Percentiles rank a stretch among this genome's conserved stretches.
Conservation (phyloP, 352 stramenopile genomes). For the Pythium oligandrum region DNA sequence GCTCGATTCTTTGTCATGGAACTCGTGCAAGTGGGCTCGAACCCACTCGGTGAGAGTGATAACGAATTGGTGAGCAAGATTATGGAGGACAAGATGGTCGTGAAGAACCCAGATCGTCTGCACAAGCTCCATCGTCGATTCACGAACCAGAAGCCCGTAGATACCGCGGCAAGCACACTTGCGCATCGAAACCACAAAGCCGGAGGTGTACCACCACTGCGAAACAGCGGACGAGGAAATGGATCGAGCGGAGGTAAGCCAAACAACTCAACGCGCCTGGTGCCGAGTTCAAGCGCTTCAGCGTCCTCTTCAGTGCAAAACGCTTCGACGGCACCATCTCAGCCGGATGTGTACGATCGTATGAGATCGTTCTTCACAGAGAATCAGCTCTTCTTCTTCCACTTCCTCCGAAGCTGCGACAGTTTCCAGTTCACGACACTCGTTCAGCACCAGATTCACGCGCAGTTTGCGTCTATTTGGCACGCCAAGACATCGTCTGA, state of each 20-base stretch:
- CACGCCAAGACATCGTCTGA: slow-evolving; percentile 17
- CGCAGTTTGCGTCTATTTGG: slow-evolving; percentile 37
- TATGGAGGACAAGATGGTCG: slow-evolving; percentile 59
- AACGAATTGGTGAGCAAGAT: slow-evolving; percentile 69
- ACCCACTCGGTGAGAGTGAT: slow-evolving; percentile 66
- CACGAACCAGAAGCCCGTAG: slow-evolving; percentile 37
- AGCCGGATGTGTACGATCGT: slow-evolving; percentile 16
- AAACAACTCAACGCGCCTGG: background rate
- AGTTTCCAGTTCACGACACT: slow-evolving; percentile 59
- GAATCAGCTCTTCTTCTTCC: slow-evolving; percentile 74
- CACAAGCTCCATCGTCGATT: slow-evolving; percentile 71
- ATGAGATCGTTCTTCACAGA: slow-evolving; percentile 47
- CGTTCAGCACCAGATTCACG: slow-evolving; percentile 48
- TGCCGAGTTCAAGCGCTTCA: background rate
- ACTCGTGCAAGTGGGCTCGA: slow-evolving; percentile 58
- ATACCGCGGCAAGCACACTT: background rate
- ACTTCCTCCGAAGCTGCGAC: slow-evolving; percentile 62
- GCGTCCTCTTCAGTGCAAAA: background rate
- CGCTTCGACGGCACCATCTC: slow-evolving; percentile 14
- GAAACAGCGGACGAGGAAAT: background rate
- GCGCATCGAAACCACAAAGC: too few species aligned
- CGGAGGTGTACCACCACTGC: background rate
- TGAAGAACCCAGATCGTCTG: slow-evolving; percentile 59
- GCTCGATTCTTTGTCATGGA: slow-evolving; percentile 70
- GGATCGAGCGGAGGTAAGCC: background rate